Evolutionary conservation across 129 eudicot genomes (phyloP), one percentile per base, ranked within the genome.

Genomic region (Pittosporum tobira): DNA sequence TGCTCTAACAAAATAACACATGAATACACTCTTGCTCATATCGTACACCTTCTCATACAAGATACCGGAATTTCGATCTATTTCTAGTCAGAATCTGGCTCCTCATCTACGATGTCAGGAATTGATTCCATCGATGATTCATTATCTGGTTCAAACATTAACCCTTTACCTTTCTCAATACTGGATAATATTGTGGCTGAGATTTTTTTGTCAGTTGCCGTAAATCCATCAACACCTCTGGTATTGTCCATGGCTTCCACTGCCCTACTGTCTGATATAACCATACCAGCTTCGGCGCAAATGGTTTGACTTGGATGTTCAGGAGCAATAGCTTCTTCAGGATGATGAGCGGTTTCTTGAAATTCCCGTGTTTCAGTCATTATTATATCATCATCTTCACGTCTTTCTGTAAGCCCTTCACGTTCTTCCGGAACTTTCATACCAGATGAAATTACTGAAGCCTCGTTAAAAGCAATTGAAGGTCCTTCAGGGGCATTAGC

Each of bases 101-200:
- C 97, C 30, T 62, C 88, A n/a, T 89, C 97, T 40, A 79, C 82
- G 22, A 89, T 89, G 71, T 89, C 97, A 16, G 97, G 97, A 46
- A 89, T 56, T 40, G 69, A 74, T 44, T 85, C 97, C 59, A 61
- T 53, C 12, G 64, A 40, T 16, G 67, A 73, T 18, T 81, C 86
- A 6, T 61, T 42, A 68, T 70, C 85, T 0, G 55, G 20, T 31
- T 57, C 84, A 52, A 59, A 51, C 67, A 25, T 18, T 12, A 57
- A 50, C 2, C 49, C 67, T 51, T 42, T 51, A 24, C 59, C 59
- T 61, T 34, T 68, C 3, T 26, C 68, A 1, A 40, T 18, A 64
- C 48, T 64, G 4, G 57, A 34, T 23, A n/a, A n/a, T n/a, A 58
- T 15, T 11, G 61, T 26, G 12, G 50, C 61, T 31, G 45, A 48